Percentiles rank a stretch among this genome's conserved stretches.
phyloP scores from a whole-genome alignment of 345 rosid genomes.

The Populus nigra region DNA sequence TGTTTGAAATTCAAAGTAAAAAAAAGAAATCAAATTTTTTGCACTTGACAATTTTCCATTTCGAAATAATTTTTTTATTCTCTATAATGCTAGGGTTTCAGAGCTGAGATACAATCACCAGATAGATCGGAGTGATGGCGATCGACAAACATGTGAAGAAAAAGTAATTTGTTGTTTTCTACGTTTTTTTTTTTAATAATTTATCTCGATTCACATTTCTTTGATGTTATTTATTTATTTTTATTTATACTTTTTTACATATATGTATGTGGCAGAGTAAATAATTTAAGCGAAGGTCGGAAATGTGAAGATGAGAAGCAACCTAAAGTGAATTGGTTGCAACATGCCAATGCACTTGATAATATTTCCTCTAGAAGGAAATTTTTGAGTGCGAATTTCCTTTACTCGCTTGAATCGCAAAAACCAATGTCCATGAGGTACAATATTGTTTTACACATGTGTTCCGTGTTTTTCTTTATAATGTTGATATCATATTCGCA shows the following conservation, averaged over 20 bases:
- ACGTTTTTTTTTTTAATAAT: slow-evolving; percentile 2
- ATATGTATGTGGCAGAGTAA: slow-evolving; percentile 34
- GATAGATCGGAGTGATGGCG: slow-evolving; percentile 34
- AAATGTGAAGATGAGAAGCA: slow-evolving; percentile 32
- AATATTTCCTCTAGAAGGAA: slow-evolving; percentile 39
- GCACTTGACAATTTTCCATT: neutral
- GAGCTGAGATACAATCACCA: neutral
- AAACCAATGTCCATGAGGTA: slow-evolving; percentile 67
- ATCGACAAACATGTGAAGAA: slow-evolving; percentile 34
- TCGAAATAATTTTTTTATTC: neutral
- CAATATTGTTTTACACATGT: neutral
- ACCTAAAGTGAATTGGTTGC: slow-evolving; percentile 74
- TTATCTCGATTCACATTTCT: no score
- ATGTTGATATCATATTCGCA: neutral
- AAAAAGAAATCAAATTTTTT: no score
- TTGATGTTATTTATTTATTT: neutral
- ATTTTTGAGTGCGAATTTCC: slow-evolving; percentile 59
- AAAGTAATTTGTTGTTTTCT: slow-evolving; percentile 19
- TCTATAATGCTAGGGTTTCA: neutral
- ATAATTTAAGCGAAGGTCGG: slow-evolving; percentile 36
- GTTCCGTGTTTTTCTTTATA: neutral
- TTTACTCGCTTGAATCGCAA: slow-evolving; percentile 63
- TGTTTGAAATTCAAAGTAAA: no score
- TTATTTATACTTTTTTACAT: slow-evolving; percentile 3
- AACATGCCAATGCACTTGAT: slow-evolving; percentile 48